Evolutionary conservation across 495 filamentous ascomycete genomes (phyloP), one percentile per base, ranked within the genome.

Genomic region (Xylaria bambusicola): DNA sequence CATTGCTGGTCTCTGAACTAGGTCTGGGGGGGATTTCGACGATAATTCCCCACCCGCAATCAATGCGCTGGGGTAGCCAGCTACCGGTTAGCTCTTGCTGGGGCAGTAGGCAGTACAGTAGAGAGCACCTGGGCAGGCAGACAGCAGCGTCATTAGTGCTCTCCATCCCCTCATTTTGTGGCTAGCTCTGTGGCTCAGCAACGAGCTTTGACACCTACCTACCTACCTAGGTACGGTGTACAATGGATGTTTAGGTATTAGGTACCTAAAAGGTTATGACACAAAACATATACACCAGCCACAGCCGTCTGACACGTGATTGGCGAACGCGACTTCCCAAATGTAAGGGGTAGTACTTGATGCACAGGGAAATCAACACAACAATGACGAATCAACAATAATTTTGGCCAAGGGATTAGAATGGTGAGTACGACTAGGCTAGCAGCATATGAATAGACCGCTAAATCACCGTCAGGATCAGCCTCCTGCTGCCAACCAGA

Each of bases 401-500:
- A n/a, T n/a, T n/a, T n/a, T n/a, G n/a, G n/a, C n/a, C n/a, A n/a
- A n/a, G n/a, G n/a, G n/a, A n/a, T n/a, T n/a, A n/a, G n/a, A 46
- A 44, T 45, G 38, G 42, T 56, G 20, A 56, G 29, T 44, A 6
- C 8, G 9, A 35, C 10, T 36, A 23, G 6, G 5, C 29, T 10
- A 33, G 29, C 10, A 10, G 29, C 10, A 10, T 33, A 33, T 33
- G 5, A 33, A 33, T 47, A 69, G 42, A 20, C 2, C 38, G 24
- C 23, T 33, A n/a, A 78, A 18, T 40, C 17, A 15, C 12, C 9
- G 29, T 21, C n/a, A 60, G 57, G 57, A 53, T 46, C 67, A 70
- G 36, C 66, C 70, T 7, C 56, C 63, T 31, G 44, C 62, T 45
- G 64, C 71, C 45, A 74, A 71, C 50, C 73, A 74, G 31, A 75